These are phyloP conservation scores for Gossypium trilobum DNA, from an alignment of 441 rosid species.

Conservation along the genomic window DNA sequence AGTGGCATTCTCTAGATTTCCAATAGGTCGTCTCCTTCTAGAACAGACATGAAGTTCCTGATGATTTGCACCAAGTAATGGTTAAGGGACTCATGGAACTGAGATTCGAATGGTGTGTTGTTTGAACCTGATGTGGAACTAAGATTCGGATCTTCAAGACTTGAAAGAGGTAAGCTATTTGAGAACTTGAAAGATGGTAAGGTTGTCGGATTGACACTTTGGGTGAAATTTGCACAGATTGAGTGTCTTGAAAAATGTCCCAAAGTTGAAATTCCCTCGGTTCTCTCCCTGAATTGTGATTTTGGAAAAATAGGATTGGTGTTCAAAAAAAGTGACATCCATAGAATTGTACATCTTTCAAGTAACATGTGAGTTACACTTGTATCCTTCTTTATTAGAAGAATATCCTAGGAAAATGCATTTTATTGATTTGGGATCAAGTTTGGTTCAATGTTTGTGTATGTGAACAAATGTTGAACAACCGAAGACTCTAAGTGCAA, in stretches of 20 bases:
- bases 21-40: background rate
- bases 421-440: background rate
- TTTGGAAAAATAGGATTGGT: background rate
- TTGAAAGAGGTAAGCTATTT: background rate
- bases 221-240: background rate
- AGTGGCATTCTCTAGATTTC: background rate
- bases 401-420: background rate
- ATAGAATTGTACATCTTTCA: background rate
- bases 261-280: background rate
- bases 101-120: background rate
- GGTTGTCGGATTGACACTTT: background rate
- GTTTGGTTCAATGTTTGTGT: background rate
- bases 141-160: too few relatives aligned
- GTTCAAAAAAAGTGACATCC: background rate
- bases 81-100: too few relatives aligned
- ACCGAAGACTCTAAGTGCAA: background rate
- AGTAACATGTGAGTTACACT: background rate
- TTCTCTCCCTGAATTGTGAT: background rate
- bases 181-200: background rate
- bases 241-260: background rate
- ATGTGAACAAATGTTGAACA: background rate
- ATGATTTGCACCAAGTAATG: background rate
- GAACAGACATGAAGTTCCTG: background rate
- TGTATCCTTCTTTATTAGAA: background rate
- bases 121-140: background rate